phyloP scores from a whole-genome alignment of 129 eudicot species.

The Mikania micrantha region DNA sequence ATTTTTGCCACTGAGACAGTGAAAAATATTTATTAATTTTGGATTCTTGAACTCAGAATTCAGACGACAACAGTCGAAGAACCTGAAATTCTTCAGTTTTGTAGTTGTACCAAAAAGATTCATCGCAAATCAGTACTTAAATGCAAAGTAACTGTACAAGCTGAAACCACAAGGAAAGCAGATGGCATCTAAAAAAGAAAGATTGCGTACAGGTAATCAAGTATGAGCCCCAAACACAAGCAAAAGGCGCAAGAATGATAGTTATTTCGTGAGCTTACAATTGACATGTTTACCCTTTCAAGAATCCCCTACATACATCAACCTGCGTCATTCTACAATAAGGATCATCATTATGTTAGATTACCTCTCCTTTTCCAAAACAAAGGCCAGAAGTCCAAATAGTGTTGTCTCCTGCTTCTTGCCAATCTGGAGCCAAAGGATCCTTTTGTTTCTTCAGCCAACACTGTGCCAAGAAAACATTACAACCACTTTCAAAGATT shows the following conservation, averaged over 20 bases:
- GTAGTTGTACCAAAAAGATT: neutral
- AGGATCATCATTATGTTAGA: neutral
- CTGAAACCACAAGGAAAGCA: too few relatives aligned
- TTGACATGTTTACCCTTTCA: conserved; percentile 10
- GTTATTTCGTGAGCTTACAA: neutral
- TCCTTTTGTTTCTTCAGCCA: conserved; percentile 96
- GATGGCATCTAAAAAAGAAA: too few relatives aligned
- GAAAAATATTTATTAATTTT: neutral
- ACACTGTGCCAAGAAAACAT: conserved; percentile 42
- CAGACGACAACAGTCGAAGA: neutral
- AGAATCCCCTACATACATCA: neutral
- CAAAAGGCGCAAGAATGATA: neutral
- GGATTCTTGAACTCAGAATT: neutral
- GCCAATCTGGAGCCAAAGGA: conserved; percentile 63
- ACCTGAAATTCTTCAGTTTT: neutral
- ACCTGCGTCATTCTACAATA: neutral
- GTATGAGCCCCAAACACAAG: neutral
- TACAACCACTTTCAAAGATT: neutral
- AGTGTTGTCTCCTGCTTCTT: conserved; percentile 43
- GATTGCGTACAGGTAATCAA: too few relatives aligned
- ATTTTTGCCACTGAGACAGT: neutral
- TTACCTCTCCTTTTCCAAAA: conserved; percentile 79
- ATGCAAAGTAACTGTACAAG: too few relatives aligned
- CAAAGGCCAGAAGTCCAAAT: conserved; percentile 92
- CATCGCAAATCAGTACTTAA: neutral